These are phyloP conservation scores for Zalaria sp. DNA, from an alignment of 2,329 filamentous ascomycete genomes.

Conservation along the genomic window DNA sequence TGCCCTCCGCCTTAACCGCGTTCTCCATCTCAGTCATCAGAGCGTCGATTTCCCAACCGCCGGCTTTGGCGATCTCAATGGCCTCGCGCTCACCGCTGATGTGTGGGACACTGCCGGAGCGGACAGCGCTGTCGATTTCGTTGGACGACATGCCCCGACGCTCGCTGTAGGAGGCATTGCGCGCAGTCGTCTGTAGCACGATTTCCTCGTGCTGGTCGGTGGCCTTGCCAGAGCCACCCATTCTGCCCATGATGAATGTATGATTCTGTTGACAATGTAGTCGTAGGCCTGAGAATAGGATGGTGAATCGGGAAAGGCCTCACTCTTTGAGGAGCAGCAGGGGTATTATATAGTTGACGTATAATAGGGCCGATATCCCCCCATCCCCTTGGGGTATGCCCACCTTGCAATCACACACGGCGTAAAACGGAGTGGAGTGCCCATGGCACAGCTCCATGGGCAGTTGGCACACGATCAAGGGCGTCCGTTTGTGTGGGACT, in stretches of 20 bases:
- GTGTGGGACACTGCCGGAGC: conserved; percentile 14
- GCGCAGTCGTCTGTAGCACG: conserved; percentile 1
- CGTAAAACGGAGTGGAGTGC: no score
- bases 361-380: no score
- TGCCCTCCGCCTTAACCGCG: conserved; percentile 19
- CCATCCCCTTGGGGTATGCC: no score
- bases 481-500: no score
- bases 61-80: conserved; percentile 15
- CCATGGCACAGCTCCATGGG: no score
- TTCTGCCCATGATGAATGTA: conserved; percentile 4
- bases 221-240: not conserved
- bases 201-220: conserved; percentile 2
- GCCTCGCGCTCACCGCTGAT: conserved; percentile 15
- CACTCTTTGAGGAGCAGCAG: no score
- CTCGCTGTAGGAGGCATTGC: not conserved
- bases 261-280: no score
- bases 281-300: no score
- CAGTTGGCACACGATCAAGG: no score
- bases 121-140: conserved; percentile 15
- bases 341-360: no score
- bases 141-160: conserved; percentile 6
- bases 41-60: conserved; percentile 30
- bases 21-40: conserved; percentile 27
- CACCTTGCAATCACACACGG: no score
- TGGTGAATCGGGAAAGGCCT: no score